Conservation (phyloP, 2,329 filamentous ascomycete genomes). For the Aspergillus eucalypticola region DNA sequence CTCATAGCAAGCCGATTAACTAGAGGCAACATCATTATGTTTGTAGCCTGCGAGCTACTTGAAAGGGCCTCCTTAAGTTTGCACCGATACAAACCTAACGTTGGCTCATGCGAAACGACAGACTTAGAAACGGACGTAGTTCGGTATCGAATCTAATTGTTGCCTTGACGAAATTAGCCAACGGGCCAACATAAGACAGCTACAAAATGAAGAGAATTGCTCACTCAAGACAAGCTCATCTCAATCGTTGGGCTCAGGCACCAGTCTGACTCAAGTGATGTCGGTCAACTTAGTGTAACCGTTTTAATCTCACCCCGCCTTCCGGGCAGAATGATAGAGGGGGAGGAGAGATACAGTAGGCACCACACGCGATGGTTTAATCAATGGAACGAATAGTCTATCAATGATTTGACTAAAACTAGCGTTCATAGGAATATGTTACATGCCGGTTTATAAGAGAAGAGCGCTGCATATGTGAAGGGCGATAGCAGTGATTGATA, state of each 20-base stretch:
- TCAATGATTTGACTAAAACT: no score
- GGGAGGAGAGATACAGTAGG: background rate
- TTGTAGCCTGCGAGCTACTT: background rate
- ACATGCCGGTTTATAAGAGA: background rate
- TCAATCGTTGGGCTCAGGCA: background rate
- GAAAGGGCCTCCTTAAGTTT: no score
- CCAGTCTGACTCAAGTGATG: background rate
- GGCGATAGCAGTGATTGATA: background rate
- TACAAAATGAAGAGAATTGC: background rate
- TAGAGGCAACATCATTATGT: slow-evolving; percentile 2
- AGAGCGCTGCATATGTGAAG: background rate
- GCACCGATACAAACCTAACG: no score
- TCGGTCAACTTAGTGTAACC: background rate
- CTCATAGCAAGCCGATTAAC: background rate
- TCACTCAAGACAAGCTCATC: background rate
- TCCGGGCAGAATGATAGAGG: background rate
- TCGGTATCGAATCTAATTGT: background rate
- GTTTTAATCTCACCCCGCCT: background rate
- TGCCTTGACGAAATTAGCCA: background rate
- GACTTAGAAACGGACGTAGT: no score
- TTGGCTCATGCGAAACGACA: no score
- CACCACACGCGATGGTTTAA: background rate
- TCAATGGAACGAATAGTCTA: no score
- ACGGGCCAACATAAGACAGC: background rate
- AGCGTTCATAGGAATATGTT: background rate